Evolutionary conservation across 257 asterid species (phyloP), one percentile per base, ranked within the genome.

Genomic region (Scutellaria barbata): DNA sequence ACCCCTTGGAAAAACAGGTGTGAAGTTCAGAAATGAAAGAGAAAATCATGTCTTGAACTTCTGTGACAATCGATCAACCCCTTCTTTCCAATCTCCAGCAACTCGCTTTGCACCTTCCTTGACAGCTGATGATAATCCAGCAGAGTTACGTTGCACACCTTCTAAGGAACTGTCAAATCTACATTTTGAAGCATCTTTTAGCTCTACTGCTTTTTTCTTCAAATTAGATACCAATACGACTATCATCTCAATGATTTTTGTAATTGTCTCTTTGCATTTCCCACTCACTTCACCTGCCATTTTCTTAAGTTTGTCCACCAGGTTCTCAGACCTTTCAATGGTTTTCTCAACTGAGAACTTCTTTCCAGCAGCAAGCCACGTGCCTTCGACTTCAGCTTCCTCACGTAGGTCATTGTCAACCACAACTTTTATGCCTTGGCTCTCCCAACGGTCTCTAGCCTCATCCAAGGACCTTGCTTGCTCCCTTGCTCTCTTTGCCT

Each of bases 401-500:
- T 88, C 88, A 0, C 82, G 96, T 37, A 95, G 85, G 80, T 89
- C 99, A 42, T 81, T 67, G 72, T 86, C 96, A 17, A 95, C 98
- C 16, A 95, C 88, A 66, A 95, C 94, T 85, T 85, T 92, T 74
- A 95, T 71, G 77, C 99, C 99, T 72, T 83, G 95, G 25, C 77
- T 85, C 79, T 86, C 88, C 97, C 99, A 95, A 51, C 85, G 95
- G 18, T 80, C 95, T 82, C 97, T 81, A 47, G 97, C 98, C 79
- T 81, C 98, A 47, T 92, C 97, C 80, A 95, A 80, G 60, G 92
- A 86, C 79, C 85, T 89, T 37, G 90, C 96, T 84, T 92, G 99
- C 69, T 85, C 96, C 78, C 95, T 84, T 75, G 98, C 99, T 77
- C 86, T 88, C 80, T 85, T 95, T 35, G 95, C 96, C 83, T 95